These are phyloP conservation scores for Paecilomyces formosus DNA, from an alignment of 2,329 filamentous ascomycete species.

Conservation along the genomic window DNA sequence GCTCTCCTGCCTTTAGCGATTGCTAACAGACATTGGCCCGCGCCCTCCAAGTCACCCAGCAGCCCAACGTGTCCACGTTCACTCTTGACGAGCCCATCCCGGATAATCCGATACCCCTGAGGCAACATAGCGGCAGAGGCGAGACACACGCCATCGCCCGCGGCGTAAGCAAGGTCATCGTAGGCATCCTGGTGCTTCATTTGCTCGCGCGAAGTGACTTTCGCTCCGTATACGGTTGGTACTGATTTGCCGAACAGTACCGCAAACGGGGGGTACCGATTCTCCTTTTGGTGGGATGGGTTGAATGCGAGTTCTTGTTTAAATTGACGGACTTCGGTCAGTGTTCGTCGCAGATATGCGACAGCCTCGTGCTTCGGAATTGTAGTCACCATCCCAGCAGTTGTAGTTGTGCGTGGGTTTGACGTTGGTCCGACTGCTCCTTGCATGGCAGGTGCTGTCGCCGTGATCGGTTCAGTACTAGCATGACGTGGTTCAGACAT, in stretches of 20 bases:
- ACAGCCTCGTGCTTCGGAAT: constrained; percentile 49
- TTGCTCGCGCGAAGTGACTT: constrained; percentile 62
- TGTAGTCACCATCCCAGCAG: constrained; percentile 30
- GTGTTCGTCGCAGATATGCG: constrained; percentile 66
- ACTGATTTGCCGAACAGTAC: constrained; percentile 82
- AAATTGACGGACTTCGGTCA: constrained; percentile 65
- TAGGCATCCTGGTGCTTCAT: constrained; percentile 74
- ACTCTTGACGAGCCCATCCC: constrained; percentile 66
- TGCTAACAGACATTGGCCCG: constrained; percentile 66
- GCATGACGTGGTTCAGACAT: background rate
- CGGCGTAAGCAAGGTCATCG: constrained; percentile 78
- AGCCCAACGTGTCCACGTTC: constrained; percentile 84
- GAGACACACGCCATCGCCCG: constrained; percentile 82
- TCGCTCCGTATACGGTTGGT: constrained; percentile 76
- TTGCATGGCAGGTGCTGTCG: constrained; percentile 23
- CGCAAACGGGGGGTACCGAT: constrained; percentile 72
- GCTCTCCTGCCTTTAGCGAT: constrained; percentile 59
- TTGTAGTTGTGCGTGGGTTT: constrained; percentile 15
- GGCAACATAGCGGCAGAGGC: constrained; percentile 81
- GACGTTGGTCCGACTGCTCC: constrained; percentile 18
- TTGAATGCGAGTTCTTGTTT: constrained; percentile 64
- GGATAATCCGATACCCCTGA: constrained; percentile 65
- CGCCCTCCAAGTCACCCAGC: constrained; percentile 73
- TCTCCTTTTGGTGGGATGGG: constrained; percentile 52
- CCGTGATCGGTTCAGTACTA: constrained; percentile 4